phyloP scores from a whole-genome alignment of 441 rosid genomes.

The Melastoma candidum region DNA sequence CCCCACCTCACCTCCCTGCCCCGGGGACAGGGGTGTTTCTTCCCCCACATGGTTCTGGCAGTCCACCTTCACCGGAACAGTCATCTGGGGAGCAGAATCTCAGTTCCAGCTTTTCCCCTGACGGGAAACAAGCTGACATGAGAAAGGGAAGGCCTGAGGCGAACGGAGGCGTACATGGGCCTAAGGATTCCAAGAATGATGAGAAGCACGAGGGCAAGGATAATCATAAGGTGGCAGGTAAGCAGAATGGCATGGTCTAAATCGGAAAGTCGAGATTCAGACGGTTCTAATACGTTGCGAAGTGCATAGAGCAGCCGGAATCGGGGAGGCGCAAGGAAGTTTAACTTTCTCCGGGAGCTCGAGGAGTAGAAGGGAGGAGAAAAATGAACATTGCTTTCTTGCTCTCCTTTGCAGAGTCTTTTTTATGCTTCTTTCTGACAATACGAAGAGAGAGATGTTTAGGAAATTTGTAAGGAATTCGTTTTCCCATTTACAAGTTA shows the following conservation, averaged over 20 bases:
- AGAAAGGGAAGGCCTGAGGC: slow-evolving; percentile 24
- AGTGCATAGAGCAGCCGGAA: slow-evolving; percentile 18
- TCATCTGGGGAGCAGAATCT: slow-evolving; percentile 20
- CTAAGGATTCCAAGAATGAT: slow-evolving; percentile 16
- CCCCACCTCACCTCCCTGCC: slow-evolving; percentile 41
- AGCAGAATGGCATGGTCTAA: slow-evolving; percentile 28
- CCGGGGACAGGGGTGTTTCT: slow-evolving; percentile 97
- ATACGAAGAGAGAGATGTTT: too few relatives aligned
- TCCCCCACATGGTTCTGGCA: slow-evolving; percentile 60
- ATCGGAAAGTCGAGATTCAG: not conserved
- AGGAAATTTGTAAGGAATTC: too few relatives aligned
- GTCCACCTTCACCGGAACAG: slow-evolving; percentile 28
- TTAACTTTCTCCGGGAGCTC: too few relatives aligned
- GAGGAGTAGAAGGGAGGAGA: too few relatives aligned
- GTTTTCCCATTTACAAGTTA: too few relatives aligned
- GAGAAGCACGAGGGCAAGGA: slow-evolving; percentile 26
- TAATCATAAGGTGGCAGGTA: slow-evolving; percentile 9
- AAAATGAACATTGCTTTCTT: too few relatives aligned
- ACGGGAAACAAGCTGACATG: slow-evolving; percentile 19
- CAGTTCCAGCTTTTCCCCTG: slow-evolving; percentile 11
- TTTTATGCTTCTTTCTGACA: too few relatives aligned
- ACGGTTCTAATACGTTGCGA: not conserved
- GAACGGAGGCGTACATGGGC: slow-evolving; percentile 30
- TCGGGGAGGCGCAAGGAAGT: too few relatives aligned
- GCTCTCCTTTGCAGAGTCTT: too few relatives aligned